Evolutionary conservation across 768 basidiomycete genomes (phyloP).

Genomic region (Fomitopsis serialis): DNA sequence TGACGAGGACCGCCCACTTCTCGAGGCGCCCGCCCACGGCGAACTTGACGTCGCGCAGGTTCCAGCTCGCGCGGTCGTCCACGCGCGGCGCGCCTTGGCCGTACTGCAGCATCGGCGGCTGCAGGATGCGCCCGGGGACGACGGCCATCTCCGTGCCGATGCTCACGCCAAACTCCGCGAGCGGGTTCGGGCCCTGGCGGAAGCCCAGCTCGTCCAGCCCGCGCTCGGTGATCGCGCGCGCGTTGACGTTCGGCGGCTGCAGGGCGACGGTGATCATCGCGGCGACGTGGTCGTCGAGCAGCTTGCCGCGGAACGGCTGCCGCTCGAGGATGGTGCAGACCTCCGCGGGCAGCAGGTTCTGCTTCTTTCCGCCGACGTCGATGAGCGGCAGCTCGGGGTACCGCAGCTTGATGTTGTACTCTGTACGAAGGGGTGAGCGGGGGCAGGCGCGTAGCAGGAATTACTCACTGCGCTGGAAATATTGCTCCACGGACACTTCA

Average conservation of each 20-base stretch:
- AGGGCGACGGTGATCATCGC: slow-evolving; percentile 46
- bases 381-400: slow-evolving; percentile 39
- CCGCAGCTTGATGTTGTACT: slow-evolving; percentile 35
- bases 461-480: slow-evolving; percentile 40
- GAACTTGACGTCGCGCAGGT: slow-evolving; percentile 56
- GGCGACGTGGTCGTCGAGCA: slow-evolving; percentile 49
- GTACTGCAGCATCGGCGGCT: slow-evolving; percentile 39
- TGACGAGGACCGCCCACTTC: slow-evolving; percentile 66
- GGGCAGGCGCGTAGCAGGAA: too few species aligned
- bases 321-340: slow-evolving; percentile 41
- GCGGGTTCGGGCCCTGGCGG: slow-evolving; percentile 22
- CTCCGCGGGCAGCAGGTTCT: slow-evolving; percentile 39
- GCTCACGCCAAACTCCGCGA: slow-evolving; percentile 39
- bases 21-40: slow-evolving; percentile 47
- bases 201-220: slow-evolving; percentile 42
- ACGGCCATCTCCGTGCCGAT: slow-evolving; percentile 48
- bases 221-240: slow-evolving; percentile 34
- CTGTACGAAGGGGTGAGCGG: too few species aligned
- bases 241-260: slow-evolving; percentile 45
- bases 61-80: slow-evolving; percentile 48
- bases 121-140: slow-evolving; percentile 48
- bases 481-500: slow-evolving; percentile 40
- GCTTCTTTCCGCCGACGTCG: slow-evolving; percentile 45
- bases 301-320: slow-evolving; percentile 43
- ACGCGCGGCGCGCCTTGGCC: slow-evolving; percentile 25